Percentiles rank a stretch among this genome's conserved stretches.
These are phyloP conservation scores for Barnettozyma populi DNA, from an alignment of 805 yeast genomes.

Conservation along the genomic window DNA sequence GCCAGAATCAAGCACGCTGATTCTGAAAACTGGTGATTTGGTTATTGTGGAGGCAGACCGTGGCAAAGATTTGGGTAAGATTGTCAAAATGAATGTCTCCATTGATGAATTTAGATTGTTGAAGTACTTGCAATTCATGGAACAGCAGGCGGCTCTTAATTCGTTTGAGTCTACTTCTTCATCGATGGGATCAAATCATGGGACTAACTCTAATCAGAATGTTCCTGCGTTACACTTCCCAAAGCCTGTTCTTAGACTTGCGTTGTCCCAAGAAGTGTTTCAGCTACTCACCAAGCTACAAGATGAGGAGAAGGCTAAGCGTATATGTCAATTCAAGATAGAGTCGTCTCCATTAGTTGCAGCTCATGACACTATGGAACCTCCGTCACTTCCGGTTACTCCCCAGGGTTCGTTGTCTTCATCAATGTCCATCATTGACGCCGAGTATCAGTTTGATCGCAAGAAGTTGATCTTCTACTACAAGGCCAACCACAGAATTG, in stretches of 20 bases:
- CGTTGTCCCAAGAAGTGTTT: constrained; percentile 63
- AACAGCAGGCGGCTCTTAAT: constrained; percentile 52
- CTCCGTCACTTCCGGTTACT: constrained; percentile 3
- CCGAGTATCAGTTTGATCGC: constrained; percentile 79
- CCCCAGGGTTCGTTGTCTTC: constrained; percentile 8
- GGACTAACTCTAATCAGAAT: background rate
- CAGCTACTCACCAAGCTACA: constrained; percentile 58
- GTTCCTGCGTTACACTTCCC: constrained; percentile 39
- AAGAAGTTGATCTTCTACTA: constrained; percentile 72
- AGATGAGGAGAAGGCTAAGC: constrained; percentile 63
- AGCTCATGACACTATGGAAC: constrained; percentile 4
- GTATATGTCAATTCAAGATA: constrained; percentile 23
- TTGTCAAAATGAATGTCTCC: constrained; percentile 58
- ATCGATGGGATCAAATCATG: background rate
- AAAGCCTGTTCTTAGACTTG: constrained; percentile 72
- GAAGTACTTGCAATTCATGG: constrained; percentile 68
- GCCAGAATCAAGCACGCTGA: constrained; percentile 30
- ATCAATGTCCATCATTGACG: constrained; percentile 57
- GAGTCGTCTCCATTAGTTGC: constrained; percentile 14
- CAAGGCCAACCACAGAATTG: constrained; percentile 61
- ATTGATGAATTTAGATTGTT: constrained; percentile 65
- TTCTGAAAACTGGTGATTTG: constrained; percentile 54
- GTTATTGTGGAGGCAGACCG: constrained; percentile 81
- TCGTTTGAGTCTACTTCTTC: constrained; percentile 19
- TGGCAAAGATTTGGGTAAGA: constrained; percentile 76